Conservation (phyloP, 2,329 filamentous ascomycete species). For the Fusarium nematophilum region DNA sequence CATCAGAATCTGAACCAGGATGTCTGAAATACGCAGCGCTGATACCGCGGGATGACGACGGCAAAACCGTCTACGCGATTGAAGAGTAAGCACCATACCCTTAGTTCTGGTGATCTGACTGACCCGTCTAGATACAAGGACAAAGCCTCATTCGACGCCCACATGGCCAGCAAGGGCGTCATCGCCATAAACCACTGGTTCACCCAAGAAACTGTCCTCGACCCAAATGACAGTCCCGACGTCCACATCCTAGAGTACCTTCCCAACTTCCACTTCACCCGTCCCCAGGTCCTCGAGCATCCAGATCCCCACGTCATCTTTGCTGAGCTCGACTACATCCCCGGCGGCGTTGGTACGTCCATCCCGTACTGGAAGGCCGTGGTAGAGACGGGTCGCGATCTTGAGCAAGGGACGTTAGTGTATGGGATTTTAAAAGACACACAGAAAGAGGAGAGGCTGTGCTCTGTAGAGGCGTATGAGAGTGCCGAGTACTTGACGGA, state of each 20-base stretch:
- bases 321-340: slow-evolving; percentile 43
- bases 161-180: slow-evolving; percentile 38
- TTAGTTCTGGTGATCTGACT: not conserved
- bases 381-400: slow-evolving; percentile 48
- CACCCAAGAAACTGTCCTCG: slow-evolving; percentile 19
- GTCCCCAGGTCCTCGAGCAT: slow-evolving; percentile 8
- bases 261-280: slow-evolving; percentile 34
- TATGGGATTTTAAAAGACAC: slow-evolving; percentile 41
- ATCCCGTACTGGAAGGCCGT: slow-evolving; percentile 45
- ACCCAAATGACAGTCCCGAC: slow-evolving; percentile 8
- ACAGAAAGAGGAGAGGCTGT: slow-evolving; percentile 34
- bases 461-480: slow-evolving; percentile 44
- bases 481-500: slow-evolving; percentile 42
- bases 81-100: slow-evolving; percentile 37
- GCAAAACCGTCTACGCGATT: slow-evolving; percentile 40
- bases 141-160: slow-evolving; percentile 39
- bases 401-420: slow-evolving; percentile 48
- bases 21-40: slow-evolving; percentile 39
- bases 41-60: slow-evolving; percentile 42
- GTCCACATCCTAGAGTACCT: slow-evolving; percentile 38
- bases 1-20: slow-evolving; percentile 6
- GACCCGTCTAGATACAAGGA: slow-evolving; percentile 35
- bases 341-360: slow-evolving; percentile 33
- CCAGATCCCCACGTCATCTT: slow-evolving; percentile 42
- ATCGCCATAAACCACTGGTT: slow-evolving; percentile 40